Evolutionary conservation across 192 early-diverging fungal genomes (phyloP), one percentile per base, ranked within the genome.

Genomic region (Funneliformis geosporum): DNA sequence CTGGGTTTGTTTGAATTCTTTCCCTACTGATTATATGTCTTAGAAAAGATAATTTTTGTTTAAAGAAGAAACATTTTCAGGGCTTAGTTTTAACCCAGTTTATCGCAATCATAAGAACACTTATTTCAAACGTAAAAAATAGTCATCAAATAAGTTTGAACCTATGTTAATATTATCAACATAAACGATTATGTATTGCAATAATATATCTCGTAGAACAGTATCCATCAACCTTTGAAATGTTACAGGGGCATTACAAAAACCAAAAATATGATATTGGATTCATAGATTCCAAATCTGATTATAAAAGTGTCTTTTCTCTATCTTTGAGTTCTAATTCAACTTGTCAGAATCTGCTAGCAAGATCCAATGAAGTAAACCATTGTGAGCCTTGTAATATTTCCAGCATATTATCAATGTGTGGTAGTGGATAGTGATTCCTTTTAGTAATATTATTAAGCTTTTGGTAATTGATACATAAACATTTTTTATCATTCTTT

Each of bases 391-490:
- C 79, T 8, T 70, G 7, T 1, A 85, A 11, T 0, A 50, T 46
- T 67, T 83, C 82, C 0, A 88, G 44, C 0, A 87, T 1, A 14
- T 88, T 83, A 1, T 80, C 75, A 33, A 89, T 85, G 1, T 60
- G 46, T 5, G 88, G 87, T 46, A 88, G 71, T 0, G 88, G 83
- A 69, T 86, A 88, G 2, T 46, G 14, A 67, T 88, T 78, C 18
- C 79, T 79, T n/a, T 76, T 66, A 10, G 87, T 87, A 25, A 84
- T 50, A 0, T 55, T 50, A 76, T 89, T 88, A 5, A 88, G 77
- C 14, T n/a, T 33, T 33, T 33, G 33, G 2, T 33, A 33, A 33
- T 33, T 2, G 2, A n/a, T n/a, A 33, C 33, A 33, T 2, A 33
- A 2, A 33, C 6, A 14, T 18, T 14, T 33, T 2, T 33, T 33